Evolutionary conservation across 805 yeast species (phyloP), one percentile per base, ranked within the genome.

Genomic region (Candida golubevii): DNA sequence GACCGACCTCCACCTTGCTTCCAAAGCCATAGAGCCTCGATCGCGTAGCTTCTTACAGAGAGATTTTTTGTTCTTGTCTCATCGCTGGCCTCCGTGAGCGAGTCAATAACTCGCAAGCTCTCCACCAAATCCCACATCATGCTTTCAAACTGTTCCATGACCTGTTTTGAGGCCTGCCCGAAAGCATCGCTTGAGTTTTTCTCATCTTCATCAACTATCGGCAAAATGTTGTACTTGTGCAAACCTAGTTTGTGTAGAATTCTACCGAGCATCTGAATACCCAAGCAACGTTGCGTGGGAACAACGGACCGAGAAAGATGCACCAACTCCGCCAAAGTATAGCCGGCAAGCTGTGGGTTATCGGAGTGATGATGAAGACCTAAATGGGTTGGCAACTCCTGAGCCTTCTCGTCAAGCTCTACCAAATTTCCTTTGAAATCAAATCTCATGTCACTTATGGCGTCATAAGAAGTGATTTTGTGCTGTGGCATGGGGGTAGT

Each of bases 281-380:
- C 88, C 10, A 93, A 75, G 48, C 93, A 80, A 38, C 97, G 71
- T 65, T 93, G 99, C 0, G 95, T 82, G 1, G 95, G 80, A 44
- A 84, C 79, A 1, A 84, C 78, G 1, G 96, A 87, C 50, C 96
- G 72, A 5, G 89, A 68, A 38, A 88, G 73, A 53, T 85, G 93
- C 1, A 85, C 83, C 41, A 93, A 71, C 60, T 93, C 99, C 0
- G 79, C 71, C 23, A 93, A 60, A 0, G 97, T 90, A 62, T 93
- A 93, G 0, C 99, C 99, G 0, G 98, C 96, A 41, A 90, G 71
- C 36, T 82, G 81, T 0, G 98, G 97, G 38, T 84, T 81, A 9
- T 84, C 88, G 0, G 97, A 77, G 63, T 93, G 99, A 61, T 93
- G 98, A 57, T 88, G 97, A 26, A 93, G 74, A 0, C 96, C 99